Evolutionary conservation across 345 rosid genomes (phyloP).

Genomic region (Hirschfeldia incana): DNA sequence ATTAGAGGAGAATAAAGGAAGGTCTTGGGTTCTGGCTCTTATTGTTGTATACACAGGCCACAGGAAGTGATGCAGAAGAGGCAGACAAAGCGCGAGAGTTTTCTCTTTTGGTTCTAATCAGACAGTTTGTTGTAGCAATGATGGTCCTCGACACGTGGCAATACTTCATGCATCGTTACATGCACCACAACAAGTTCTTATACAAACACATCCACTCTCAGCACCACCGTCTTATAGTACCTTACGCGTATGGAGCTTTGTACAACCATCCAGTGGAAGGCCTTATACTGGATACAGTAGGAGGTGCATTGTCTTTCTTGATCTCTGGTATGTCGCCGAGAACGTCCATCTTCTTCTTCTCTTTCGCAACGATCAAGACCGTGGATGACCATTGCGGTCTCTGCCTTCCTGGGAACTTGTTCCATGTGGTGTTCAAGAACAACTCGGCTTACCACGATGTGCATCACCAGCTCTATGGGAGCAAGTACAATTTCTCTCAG

Average conservation of each 20-base stretch:
- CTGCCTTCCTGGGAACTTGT: slow-evolving; percentile 80
- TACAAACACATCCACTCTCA: slow-evolving; percentile 79
- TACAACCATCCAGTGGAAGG: slow-evolving; percentile 86
- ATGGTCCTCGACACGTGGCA: slow-evolving; percentile 82
- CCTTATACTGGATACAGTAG: slow-evolving; percentile 71
- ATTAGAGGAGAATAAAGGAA: background rate
- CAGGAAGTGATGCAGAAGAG: slow-evolving; percentile 55
- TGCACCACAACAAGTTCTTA: slow-evolving; percentile 83
- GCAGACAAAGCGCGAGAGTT: slow-evolving; percentile 36
- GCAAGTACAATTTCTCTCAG: slow-evolving; percentile 78
- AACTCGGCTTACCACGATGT: slow-evolving; percentile 84
- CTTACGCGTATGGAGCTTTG: slow-evolving; percentile 81
- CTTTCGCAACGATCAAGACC: slow-evolving; percentile 83
- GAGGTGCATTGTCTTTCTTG: slow-evolving; percentile 79
- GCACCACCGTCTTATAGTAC: slow-evolving; percentile 85
- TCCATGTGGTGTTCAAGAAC: slow-evolving; percentile 71
- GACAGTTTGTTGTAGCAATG: slow-evolving; percentile 76
- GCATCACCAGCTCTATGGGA: slow-evolving; percentile 84
- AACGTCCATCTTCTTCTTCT: slow-evolving; percentile 81
- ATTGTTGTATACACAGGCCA: slow-evolving; percentile 47
- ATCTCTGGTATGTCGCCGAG: slow-evolving; percentile 85
- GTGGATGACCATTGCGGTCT: slow-evolving; percentile 87
- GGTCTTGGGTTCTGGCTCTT: background rate
- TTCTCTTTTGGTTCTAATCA: slow-evolving; percentile 56
- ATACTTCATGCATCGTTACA: slow-evolving; percentile 79